phyloP scores from a whole-genome alignment of 805 yeast species.

The Saturnispora saitoi region DNA sequence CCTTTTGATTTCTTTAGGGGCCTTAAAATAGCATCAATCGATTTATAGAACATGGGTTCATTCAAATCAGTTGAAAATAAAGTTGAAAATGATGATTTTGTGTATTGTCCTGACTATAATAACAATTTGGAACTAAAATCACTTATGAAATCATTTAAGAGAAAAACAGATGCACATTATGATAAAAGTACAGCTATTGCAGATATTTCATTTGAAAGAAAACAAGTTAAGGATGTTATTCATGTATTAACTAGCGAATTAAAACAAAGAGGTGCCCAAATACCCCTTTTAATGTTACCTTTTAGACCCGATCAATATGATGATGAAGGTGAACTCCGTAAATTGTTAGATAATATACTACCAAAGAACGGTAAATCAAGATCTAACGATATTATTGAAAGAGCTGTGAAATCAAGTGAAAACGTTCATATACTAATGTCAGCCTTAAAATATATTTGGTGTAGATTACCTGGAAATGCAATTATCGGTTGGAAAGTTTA shows the following conservation, averaged over 20 bases:
- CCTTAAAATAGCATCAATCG: background rate
- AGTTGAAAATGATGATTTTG: conserved; percentile 20
- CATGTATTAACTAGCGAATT: conserved; percentile 66
- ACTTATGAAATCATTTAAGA: conserved; percentile 17
- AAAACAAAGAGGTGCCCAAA: conserved; percentile 58
- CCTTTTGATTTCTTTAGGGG: background rate
- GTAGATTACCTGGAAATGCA: conserved; percentile 70
- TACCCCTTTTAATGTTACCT: conserved; percentile 70
- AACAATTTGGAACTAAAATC: conserved; percentile 23
- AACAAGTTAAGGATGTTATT: conserved; percentile 56
- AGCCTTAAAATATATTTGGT: conserved; percentile 78
- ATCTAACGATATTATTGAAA: conserved; percentile 31
- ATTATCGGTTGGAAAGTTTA: conserved; percentile 84
- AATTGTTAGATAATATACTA: conserved; percentile 48
- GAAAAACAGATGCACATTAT: conserved; percentile 24
- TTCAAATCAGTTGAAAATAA: background rate
- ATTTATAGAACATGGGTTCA: background rate
- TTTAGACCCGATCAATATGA: conserved; percentile 66
- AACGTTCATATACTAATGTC: conserved; percentile 68
- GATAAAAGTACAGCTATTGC: conserved; percentile 18
- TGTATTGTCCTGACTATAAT: conserved; percentile 24
- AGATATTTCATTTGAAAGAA: conserved; percentile 45
- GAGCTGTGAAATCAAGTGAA: conserved; percentile 36
- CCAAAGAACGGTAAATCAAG: conserved; percentile 35
- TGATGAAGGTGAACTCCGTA: conserved; percentile 44